Conservation (phyloP, 179 eudicot genomes). For the Patellifolia procumbens region DNA sequence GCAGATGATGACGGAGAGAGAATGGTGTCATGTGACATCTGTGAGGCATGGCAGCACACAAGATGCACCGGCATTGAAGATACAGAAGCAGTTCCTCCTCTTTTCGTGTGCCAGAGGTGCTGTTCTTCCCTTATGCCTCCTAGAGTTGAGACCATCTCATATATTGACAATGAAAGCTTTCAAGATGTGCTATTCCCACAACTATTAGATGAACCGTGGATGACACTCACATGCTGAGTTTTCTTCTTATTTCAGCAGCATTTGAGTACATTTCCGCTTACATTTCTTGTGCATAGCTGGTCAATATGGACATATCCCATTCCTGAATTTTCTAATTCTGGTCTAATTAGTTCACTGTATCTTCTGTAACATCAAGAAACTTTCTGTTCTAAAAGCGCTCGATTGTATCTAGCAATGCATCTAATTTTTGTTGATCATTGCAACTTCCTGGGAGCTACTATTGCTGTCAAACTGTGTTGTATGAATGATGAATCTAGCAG, state of each 20-base stretch:
- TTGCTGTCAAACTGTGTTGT: no score
- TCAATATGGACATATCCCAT: no score
- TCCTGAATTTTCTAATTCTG: background rate
- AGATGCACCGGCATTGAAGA: slow-evolving; percentile 76
- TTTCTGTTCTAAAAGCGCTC: no score
- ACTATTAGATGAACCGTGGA: slow-evolving; percentile 18
- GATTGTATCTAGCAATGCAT: no score
- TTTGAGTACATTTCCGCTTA: no score
- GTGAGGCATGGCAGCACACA: slow-evolving; percentile 92
- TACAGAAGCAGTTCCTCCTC: slow-evolving; percentile 60
- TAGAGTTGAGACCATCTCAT: slow-evolving; percentile 20
- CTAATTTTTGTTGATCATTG: no score
- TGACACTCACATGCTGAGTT: background rate
- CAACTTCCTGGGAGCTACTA: no score
- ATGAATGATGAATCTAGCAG: no score
- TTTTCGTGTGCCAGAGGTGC: slow-evolving; percentile 65
- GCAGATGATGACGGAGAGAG: slow-evolving; percentile 88
- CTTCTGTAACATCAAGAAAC: background rate
- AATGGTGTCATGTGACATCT: slow-evolving; percentile 87
- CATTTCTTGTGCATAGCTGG: background rate
- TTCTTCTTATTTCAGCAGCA: background rate
- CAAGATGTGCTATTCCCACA: slow-evolving; percentile 4
- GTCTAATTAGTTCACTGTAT: background rate
- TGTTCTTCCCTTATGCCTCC: slow-evolving; percentile 58
- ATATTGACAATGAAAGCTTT: background rate